phyloP scores from a whole-genome alignment of 306 rosid genomes.

The Vigna nakashimae region DNA sequence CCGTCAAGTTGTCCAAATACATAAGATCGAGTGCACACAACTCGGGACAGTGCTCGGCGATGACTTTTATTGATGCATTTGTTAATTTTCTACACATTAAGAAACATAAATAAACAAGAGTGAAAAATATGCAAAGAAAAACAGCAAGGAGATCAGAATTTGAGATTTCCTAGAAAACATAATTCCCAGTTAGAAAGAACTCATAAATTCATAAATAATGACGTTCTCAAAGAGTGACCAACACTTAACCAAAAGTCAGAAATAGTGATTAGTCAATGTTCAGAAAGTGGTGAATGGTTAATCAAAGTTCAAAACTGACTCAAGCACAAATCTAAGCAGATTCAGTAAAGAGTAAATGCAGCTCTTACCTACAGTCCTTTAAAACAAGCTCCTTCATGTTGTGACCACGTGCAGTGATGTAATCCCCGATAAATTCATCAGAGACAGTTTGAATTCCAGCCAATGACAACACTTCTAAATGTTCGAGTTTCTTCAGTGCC shows the following conservation, averaged over 20 bases:
- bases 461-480: slow-evolving; percentile 73
- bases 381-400: slow-evolving; percentile 81
- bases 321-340: slow-evolving; percentile 15
- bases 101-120: slow-evolving; percentile 28
- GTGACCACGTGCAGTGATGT: slow-evolving; percentile 55
- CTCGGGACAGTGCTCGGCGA: slow-evolving; percentile 67
- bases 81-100: slow-evolving; percentile 74
- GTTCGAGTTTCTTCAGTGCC: slow-evolving; percentile 60
- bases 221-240: background rate
- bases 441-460: slow-evolving; percentile 66
- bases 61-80: slow-evolving; percentile 66
- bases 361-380: slow-evolving; percentile 75
- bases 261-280: background rate
- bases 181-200: slow-evolving; percentile 23
- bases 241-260: background rate
- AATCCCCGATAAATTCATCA: slow-evolving; percentile 61
- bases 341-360: slow-evolving; percentile 2
- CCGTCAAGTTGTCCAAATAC: slow-evolving; percentile 65
- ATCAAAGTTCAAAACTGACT: background rate
- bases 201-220: background rate
- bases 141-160: slow-evolving; percentile 18
- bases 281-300: background rate
- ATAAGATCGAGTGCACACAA: slow-evolving; percentile 65
- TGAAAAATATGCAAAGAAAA: slow-evolving; percentile 21
- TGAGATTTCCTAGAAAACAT: slow-evolving; percentile 23